Percentiles rank a stretch among this genome's conserved stretches.
phyloP scores from a whole-genome alignment of 176 grass and related monocot species.

The Lolium rigidum region DNA sequence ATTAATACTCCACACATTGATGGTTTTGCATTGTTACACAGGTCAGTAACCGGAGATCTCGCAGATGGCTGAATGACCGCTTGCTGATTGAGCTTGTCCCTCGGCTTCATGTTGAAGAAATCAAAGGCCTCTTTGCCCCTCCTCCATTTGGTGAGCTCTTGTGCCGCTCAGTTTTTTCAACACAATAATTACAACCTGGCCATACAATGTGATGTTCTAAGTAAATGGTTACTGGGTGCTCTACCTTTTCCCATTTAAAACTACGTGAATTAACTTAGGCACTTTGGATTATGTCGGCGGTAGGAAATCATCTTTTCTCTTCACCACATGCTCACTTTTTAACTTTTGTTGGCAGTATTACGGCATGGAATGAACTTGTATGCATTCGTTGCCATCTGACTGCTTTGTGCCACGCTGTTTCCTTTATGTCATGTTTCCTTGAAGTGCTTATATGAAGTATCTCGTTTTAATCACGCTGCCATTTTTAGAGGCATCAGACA shows the following conservation, averaged over 20 bases:
- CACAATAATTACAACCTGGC: neutral
- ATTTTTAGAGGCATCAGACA: conserved; percentile 19
- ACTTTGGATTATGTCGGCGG: neutral
- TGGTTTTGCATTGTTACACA: conserved; percentile 52
- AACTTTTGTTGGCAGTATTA: neutral
- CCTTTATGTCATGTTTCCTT: conserved; percentile 11
- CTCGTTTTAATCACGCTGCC: conserved; percentile 2
- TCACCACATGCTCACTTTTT: neutral
- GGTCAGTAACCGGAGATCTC: conserved; percentile 86
- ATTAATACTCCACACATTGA: conserved; percentile 14
- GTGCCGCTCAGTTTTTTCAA: neutral
- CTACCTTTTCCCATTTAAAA: neutral
- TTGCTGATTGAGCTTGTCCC: conserved; percentile 88
- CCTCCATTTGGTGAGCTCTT: conserved; percentile 82
- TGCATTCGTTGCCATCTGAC: neutral
- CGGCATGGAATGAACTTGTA: neutral
- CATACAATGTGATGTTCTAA: neutral
- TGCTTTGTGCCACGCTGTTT: neutral
- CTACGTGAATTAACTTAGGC: neutral
- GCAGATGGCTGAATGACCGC: conserved; percentile 89
- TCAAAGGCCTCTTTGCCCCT: conserved; percentile 94
- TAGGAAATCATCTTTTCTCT: neutral
- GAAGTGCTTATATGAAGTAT: neutral
- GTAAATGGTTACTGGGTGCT: neutral
- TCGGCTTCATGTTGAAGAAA: conserved; percentile 86